A percentile compares a stretch with the other conserved stretches of the same genome.
These are phyloP conservation scores for Pseudonitzschia multistriata DNA, from an alignment of 108 stramenopile species.

Conservation along the genomic window DNA sequence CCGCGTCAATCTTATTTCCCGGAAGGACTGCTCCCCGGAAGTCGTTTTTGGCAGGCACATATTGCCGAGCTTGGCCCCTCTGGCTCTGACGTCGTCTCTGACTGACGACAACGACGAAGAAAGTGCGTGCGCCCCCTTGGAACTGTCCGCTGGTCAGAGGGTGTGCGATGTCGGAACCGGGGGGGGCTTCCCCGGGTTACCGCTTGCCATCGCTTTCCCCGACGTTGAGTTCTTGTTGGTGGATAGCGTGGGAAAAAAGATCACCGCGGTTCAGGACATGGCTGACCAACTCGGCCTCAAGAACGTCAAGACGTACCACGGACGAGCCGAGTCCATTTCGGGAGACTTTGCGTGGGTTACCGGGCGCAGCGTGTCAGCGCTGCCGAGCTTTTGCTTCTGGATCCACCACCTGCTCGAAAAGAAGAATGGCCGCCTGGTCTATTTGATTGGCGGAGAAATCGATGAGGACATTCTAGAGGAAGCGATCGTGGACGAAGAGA, in stretches of 20 bases:
- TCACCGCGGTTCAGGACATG: constrained; percentile 76
- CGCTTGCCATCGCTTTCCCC: constrained; percentile 78
- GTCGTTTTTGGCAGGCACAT: constrained; percentile 80
- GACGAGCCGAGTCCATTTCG: constrained; percentile 51
- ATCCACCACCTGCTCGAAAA: constrained; percentile 54
- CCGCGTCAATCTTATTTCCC: constrained; percentile 76
- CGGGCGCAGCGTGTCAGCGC: constrained; percentile 75
- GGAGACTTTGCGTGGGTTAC: constrained; percentile 58
- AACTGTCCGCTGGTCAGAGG: constrained; percentile 4
- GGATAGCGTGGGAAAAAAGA: constrained; percentile 82
- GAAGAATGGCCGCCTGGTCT: constrained; percentile 56
- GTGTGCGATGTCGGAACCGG: constrained; percentile 79
- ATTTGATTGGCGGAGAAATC: constrained; percentile 82
- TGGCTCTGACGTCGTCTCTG: constrained; percentile 24
- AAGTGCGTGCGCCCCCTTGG: neutral
- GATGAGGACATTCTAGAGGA: constrained; percentile 46
- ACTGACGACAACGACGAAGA: constrained; percentile 10
- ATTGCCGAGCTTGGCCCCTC: constrained; percentile 69
- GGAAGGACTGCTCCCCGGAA: constrained; percentile 62
- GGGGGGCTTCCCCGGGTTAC: constrained; percentile 91
- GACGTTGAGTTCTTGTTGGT: constrained; percentile 66
- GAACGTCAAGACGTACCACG: constrained; percentile 76
- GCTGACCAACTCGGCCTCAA: constrained; percentile 54
- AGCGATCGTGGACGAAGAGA: constrained; percentile 33
- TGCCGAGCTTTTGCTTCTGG: constrained; percentile 77